These are phyloP conservation scores for Ustilago lituana DNA, from an alignment of 1,284 basidiomycete species.

Conservation along the genomic window DNA sequence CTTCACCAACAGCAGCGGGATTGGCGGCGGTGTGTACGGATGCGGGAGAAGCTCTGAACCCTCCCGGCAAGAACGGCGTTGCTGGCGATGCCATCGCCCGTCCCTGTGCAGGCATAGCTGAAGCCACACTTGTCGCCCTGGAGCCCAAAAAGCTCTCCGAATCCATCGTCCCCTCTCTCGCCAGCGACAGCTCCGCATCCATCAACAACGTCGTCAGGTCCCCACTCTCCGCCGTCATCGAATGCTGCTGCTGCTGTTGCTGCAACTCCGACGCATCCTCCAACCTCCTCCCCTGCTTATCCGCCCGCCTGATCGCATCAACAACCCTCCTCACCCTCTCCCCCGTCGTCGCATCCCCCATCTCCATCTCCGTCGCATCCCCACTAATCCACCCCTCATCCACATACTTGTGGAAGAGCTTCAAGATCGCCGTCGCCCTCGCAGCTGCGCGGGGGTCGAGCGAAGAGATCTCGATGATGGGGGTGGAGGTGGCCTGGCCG, in stretches of 20 bases:
- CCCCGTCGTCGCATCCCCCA: conserved; percentile 23
- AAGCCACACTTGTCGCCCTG: conserved; percentile 25
- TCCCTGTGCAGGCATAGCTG: background rate
- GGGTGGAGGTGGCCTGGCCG: conserved; percentile 45
- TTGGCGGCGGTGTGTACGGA: background rate
- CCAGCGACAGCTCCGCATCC: conserved; percentile 39
- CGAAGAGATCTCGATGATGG: conserved; percentile 58
- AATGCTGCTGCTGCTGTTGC: conserved; percentile 1
- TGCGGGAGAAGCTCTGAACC: conserved; percentile 32
- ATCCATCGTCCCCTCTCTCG: conserved; percentile 23
- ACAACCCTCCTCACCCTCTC: conserved; percentile 31
- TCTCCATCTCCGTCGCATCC: too few relatives aligned
- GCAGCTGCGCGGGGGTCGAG: conserved; percentile 58
- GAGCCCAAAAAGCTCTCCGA: conserved; percentile 25
- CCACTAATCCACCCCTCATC: conserved; percentile 54
- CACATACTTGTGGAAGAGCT: conserved; percentile 60
- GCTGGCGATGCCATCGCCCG: conserved; percentile 14
- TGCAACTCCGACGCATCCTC: conserved; percentile 10
- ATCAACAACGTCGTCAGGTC: conserved; percentile 42
- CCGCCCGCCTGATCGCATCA: conserved; percentile 29
- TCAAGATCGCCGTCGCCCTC: conserved; percentile 59
- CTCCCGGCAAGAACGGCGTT: conserved; percentile 43
- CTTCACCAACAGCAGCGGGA: background rate
- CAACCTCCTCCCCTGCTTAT: background rate
- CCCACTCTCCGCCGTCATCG: background rate